These are phyloP conservation scores for Medicago arabica DNA, from an alignment of 306 rosid species.

Conservation along the genomic window DNA sequence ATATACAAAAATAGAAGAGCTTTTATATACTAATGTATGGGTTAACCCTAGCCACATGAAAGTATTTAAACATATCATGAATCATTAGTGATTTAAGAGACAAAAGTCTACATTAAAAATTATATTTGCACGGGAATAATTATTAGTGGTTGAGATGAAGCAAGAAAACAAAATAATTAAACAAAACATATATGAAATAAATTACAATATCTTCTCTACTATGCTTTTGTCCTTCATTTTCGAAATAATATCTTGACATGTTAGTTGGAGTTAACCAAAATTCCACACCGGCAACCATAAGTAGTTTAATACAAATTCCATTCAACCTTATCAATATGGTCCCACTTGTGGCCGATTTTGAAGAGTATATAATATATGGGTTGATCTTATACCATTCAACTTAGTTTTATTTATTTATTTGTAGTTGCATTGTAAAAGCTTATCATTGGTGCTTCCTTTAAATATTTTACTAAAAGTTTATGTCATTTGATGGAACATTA, in stretches of 20 bases:
- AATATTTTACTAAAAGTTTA: neutral
- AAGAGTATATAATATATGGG: conserved; percentile 21
- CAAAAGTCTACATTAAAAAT: conserved; percentile 32
- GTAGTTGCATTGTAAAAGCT: conserved; percentile 36
- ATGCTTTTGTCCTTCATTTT: neutral
- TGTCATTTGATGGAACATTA: no score
- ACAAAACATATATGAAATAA: conserved; percentile 33
- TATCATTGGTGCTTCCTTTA: conserved; percentile 5
- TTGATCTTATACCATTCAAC: conserved; percentile 26
- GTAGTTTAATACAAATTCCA: conserved; percentile 36
- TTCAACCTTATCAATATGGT: conserved; percentile 42
- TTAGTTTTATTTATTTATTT: neutral
- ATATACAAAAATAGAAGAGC: conserved; percentile 10
- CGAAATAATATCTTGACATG: conserved; percentile 15
- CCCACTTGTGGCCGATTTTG: conserved; percentile 39
- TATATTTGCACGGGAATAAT: conserved; percentile 17
- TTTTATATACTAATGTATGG: conserved; percentile 40
- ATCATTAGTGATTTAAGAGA: conserved; percentile 23
- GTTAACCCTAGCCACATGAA: conserved; percentile 38
- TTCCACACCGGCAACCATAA: conserved; percentile 34
- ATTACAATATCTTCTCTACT: conserved; percentile 40
- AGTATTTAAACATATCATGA: conserved; percentile 44
- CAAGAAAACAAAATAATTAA: conserved; percentile 15
- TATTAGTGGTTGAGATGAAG: conserved; percentile 40
- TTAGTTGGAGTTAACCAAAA: conserved; percentile 34